These are phyloP conservation scores for Boletus smithii DNA, from an alignment of 1,284 basidiomycete genomes.

Conservation along the genomic window DNA sequence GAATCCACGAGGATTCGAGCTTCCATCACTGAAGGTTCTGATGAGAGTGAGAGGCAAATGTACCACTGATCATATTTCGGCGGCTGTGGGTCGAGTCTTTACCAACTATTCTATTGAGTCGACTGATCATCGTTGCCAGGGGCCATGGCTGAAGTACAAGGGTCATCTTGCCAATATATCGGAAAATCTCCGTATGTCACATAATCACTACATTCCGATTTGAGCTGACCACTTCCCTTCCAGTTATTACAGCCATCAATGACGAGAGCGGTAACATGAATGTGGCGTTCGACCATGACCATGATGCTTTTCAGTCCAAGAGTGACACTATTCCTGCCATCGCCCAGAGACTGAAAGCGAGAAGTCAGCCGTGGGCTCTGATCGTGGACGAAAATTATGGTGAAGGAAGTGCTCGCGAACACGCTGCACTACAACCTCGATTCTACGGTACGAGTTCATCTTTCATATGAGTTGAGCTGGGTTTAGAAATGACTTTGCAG, in stretches of 20 bases:
- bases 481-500: conserved; percentile 36
- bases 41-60: conserved; percentile 96
- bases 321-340: conserved; percentile 85
- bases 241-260: conserved; percentile 81
- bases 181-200: conserved; percentile 81
- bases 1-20: conserved; percentile 64
- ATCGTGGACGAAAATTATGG: conserved; percentile 97
- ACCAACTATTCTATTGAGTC: background rate
- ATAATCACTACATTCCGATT: conserved; percentile 5
- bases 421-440: conserved; percentile 94
- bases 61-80: conserved; percentile 97
- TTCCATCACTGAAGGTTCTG: conserved; percentile 79
- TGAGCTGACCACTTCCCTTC: conserved; percentile 39
- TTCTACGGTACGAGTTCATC: conserved; percentile 70
- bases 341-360: conserved; percentile 82
- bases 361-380: conserved; percentile 87
- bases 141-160: conserved; percentile 98
- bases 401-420: conserved; percentile 97
- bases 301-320: conserved; percentile 42
- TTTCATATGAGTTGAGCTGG: background rate
- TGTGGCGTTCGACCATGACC: conserved; percentile 76
- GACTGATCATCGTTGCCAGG: conserved; percentile 44
- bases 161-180: conserved; percentile 95
- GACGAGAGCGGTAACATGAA: conserved; percentile 92
- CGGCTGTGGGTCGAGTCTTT: conserved; percentile 57